phyloP scores from a whole-genome alignment of 805 yeast species.

The Metschnikowia peoriensis region DNA sequence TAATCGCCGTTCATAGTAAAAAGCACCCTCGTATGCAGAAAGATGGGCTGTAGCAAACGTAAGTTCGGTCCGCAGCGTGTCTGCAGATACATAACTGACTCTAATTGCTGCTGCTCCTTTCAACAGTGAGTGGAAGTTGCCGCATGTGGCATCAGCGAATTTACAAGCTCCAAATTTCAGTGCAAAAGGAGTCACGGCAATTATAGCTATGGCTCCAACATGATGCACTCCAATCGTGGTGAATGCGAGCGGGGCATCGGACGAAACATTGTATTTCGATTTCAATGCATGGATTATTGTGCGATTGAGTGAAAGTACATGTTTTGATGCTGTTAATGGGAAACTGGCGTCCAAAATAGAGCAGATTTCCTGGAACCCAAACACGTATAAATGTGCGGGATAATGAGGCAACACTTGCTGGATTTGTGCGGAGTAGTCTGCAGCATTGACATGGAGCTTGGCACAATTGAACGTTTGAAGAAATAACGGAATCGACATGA shows the following conservation, averaged over 20 bases:
- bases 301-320: conserved; percentile 37
- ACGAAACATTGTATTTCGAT: conserved; percentile 24
- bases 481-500: conserved; percentile 24
- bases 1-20: conserved; percentile 49
- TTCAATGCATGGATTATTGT: conserved; percentile 34
- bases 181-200: conserved; percentile 47
- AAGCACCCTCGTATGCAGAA: conserved; percentile 72
- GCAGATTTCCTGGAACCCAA: conserved; percentile 68
- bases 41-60: conserved; percentile 74
- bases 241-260: conserved; percentile 29
- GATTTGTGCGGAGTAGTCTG: conserved; percentile 28
- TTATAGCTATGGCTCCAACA: conserved; percentile 57
- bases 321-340: conserved; percentile 31
- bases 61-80: conserved; percentile 29
- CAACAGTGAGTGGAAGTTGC: conserved; percentile 57
- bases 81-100: conserved; percentile 30
- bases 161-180: conserved; percentile 29
- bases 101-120: conserved; percentile 76
- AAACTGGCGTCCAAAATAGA: conserved; percentile 55
- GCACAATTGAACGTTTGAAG: conserved; percentile 58
- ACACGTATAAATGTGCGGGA: conserved; percentile 49
- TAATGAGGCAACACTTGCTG: conserved; percentile 26
- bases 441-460: conserved; percentile 40
- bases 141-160: conserved; percentile 46
- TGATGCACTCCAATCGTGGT: conserved; percentile 43